phyloP scores from a whole-genome alignment of 352 stramenopile species.

The Phytophthora vignae region DNA sequence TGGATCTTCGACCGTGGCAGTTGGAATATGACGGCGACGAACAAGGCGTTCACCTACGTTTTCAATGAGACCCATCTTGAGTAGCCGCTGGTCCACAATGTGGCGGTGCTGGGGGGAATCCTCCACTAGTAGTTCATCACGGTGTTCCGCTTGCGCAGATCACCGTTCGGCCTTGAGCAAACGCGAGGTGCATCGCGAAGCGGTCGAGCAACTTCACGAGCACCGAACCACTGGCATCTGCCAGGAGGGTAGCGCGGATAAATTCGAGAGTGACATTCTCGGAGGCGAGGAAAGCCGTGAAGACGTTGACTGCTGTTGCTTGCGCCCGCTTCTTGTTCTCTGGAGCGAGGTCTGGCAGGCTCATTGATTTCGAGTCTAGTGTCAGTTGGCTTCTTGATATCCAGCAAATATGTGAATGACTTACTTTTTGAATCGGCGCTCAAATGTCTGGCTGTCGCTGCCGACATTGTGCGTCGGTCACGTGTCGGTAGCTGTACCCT shows the following conservation, averaged over 20 bases:
- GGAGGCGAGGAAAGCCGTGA: not conserved
- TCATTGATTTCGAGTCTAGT: no score
- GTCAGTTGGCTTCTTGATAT: no score
- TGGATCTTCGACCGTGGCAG: constrained; percentile 21
- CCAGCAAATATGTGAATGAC: no score
- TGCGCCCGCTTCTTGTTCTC: not conserved
- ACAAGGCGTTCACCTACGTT: constrained; percentile 27
- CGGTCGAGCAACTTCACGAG: not conserved
- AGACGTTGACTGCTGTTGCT: not conserved
- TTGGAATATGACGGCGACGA: constrained; percentile 31
- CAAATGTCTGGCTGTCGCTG: no score
- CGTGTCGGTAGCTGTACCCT: not conserved
- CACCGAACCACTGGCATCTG: not conserved
- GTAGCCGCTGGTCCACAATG: not conserved
- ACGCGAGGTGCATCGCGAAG: not conserved
- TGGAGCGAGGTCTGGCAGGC: not conserved
- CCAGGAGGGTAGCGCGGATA: not conserved
- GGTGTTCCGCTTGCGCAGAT: not conserved
- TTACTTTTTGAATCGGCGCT: no score
- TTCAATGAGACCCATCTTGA: constrained; percentile 10
- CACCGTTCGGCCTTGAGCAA: not conserved
- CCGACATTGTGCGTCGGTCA: not conserved
- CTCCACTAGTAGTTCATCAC: not conserved
- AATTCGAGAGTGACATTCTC: not conserved
- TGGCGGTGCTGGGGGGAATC: not conserved